Conservation (phyloP, 129 eudicot genomes). For the Tagetes erecta region DNA sequence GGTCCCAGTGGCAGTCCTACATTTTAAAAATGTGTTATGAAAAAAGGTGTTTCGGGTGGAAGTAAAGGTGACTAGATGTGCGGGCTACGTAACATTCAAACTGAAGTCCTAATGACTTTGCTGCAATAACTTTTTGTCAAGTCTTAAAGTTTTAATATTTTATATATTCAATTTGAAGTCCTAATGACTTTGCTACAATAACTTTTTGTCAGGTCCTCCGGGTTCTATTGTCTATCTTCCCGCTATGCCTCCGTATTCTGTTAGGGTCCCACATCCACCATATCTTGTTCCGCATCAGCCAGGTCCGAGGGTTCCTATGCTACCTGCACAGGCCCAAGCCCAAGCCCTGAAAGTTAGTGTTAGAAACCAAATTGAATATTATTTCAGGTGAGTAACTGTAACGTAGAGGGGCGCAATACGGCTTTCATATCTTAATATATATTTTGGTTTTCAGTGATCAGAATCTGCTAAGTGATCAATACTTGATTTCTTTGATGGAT, state of each 20-base stretch:
- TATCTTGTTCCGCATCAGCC: slow-evolving; percentile 63
- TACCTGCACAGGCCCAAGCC: slow-evolving; percentile 37
- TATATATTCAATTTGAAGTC: slow-evolving; percentile 1
- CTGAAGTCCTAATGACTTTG: slow-evolving; percentile 15
- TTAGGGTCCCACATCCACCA: slow-evolving; percentile 74
- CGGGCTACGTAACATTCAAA: not conserved
- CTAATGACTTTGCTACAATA: slow-evolving; percentile 15
- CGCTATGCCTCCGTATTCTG: slow-evolving; percentile 63
- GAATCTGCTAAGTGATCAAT: slow-evolving; percentile 66
- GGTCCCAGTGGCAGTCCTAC: not conserved
- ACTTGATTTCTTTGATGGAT: slow-evolving; percentile 84
- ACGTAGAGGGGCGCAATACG: slow-evolving; percentile 8
- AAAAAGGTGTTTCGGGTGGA: not conserved
- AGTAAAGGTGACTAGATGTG: not conserved
- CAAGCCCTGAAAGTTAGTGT: slow-evolving; percentile 55
- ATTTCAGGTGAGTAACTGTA: slow-evolving; percentile 66
- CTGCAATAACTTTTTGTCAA: slow-evolving; percentile 38
- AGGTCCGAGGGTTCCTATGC: slow-evolving; percentile 48
- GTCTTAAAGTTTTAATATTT: slow-evolving; percentile 30
- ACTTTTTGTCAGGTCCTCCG: slow-evolving; percentile 65
- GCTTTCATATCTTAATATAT: slow-evolving; percentile 11
- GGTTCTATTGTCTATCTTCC: slow-evolving; percentile 72
- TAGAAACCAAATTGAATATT: slow-evolving; percentile 85
- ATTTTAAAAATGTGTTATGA: not conserved
- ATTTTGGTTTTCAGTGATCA: slow-evolving; percentile 71